Evolutionary conservation across 1,139 yeast species (phyloP).

Genomic region (Kazachstania sp.): DNA sequence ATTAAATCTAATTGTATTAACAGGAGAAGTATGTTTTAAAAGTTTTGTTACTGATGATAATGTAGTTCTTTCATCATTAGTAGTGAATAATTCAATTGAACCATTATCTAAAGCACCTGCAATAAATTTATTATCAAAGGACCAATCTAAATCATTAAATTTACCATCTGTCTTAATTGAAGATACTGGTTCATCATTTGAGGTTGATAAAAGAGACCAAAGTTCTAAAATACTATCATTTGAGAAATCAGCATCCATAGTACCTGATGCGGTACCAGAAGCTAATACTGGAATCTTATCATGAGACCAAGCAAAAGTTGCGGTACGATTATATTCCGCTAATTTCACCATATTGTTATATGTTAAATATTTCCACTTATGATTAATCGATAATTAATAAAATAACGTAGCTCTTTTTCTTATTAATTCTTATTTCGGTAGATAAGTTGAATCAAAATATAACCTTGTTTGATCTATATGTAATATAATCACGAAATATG

Average conservation of each 20-base stretch:
- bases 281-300: conserved; percentile 68
- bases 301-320: conserved; percentile 92
- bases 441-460: no score
- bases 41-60: conserved; percentile 47
- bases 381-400: no score
- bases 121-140: conserved; percentile 56
- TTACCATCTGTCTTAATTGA: conserved; percentile 45
- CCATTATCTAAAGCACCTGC: conserved; percentile 93
- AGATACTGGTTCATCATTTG: conserved; percentile 43
- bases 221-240: conserved; percentile 69
- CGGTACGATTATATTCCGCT: conserved; percentile 74
- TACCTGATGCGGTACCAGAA: conserved; percentile 91
- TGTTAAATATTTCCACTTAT: background rate
- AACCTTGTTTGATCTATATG: no score
- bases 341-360: conserved; percentile 66
- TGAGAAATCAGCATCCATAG: conserved; percentile 81
- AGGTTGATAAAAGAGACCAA: conserved; percentile 55
- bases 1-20: conserved; percentile 69
- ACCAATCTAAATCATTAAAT: conserved; percentile 84
- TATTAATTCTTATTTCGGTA: no score
- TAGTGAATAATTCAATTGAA: conserved; percentile 58
- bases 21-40: conserved; percentile 60
- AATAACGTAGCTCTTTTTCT: background rate
- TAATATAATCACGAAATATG: no score
- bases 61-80: conserved; percentile 33